Percentiles rank a stretch among this genome's conserved stretches.
Evolutionary conservation across 306 rosid genomes (phyloP).

Genomic region (Prinsepia uniflora): DNA sequence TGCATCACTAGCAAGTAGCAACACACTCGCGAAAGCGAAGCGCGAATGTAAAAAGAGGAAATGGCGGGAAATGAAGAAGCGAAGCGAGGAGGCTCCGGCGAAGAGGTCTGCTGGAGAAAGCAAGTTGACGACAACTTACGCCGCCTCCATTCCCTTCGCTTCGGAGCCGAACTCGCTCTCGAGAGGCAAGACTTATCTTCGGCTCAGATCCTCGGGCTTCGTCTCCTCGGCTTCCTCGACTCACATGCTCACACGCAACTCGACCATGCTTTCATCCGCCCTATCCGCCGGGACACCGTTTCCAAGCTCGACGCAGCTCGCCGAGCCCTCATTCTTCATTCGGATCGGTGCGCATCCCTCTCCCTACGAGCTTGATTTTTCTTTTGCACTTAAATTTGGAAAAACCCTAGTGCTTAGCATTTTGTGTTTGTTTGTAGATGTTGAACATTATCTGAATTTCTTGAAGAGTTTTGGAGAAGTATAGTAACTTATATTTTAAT

Average conservation of each 20-base stretch:
- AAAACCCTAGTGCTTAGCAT: slow-evolving; percentile 6
- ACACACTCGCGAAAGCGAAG: background rate
- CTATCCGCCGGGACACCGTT: slow-evolving; percentile 57
- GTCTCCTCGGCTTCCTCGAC: slow-evolving; percentile 82
- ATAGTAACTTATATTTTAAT: background rate
- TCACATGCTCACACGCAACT: slow-evolving; percentile 44
- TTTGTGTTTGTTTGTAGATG: background rate
- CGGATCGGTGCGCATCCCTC: slow-evolving; percentile 53
- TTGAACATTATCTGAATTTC: background rate
- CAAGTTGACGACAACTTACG: slow-evolving; percentile 51
- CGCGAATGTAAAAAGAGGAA: slow-evolving; percentile 15
- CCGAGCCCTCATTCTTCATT: slow-evolving; percentile 45
- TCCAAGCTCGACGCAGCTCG: slow-evolving; percentile 49
- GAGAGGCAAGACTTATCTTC: slow-evolving; percentile 50
- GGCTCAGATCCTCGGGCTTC: slow-evolving; percentile 61
- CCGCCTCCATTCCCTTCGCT: slow-evolving; percentile 78
- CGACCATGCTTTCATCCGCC: slow-evolving; percentile 59
- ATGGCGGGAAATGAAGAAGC: slow-evolving; percentile 59
- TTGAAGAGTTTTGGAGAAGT: background rate
- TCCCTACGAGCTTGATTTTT: slow-evolving; percentile 1
- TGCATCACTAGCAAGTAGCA: background rate
- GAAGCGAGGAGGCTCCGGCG: slow-evolving; percentile 30
- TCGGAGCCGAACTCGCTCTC: slow-evolving; percentile 62
- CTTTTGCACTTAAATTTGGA: background rate
- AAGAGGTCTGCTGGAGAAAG: slow-evolving; percentile 53